A percentile compares a stretch with the other conserved stretches of the same genome.
Evolutionary conservation across 768 basidiomycete genomes (phyloP).

Genomic region (Calocybe cyanea): DNA sequence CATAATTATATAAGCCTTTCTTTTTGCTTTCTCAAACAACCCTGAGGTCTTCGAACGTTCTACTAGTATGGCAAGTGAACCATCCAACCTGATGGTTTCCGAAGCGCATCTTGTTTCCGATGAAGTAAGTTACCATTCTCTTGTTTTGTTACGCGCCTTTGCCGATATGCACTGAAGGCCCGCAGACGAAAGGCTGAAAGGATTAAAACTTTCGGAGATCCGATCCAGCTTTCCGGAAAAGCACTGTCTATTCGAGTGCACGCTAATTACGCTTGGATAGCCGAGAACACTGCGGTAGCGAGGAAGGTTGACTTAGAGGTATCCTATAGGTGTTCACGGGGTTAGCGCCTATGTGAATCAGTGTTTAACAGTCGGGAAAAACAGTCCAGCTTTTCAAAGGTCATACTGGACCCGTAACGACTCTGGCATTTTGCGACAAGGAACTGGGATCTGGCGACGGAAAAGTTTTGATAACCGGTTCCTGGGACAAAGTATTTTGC

Average conservation of each 20-base stretch:
- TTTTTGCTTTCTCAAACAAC: too few species aligned
- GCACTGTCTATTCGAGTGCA: slow-evolving; percentile 67
- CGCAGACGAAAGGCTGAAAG: slow-evolving; percentile 69
- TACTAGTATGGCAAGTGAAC: slow-evolving; percentile 23
- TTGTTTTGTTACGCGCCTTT: slow-evolving; percentile 2
- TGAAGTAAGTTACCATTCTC: slow-evolving; percentile 38
- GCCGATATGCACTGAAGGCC: slow-evolving; percentile 39
- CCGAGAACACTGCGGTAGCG: slow-evolving; percentile 76
- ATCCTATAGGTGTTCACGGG: slow-evolving; percentile 7
- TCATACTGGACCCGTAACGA: slow-evolving; percentile 88
- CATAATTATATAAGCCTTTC: too few species aligned
- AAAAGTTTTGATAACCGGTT: slow-evolving; percentile 76
- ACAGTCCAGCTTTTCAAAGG: slow-evolving; percentile 74
- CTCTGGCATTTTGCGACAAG: slow-evolving; percentile 62
- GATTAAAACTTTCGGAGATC: slow-evolving; percentile 69
- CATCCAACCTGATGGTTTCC: slow-evolving; percentile 63
- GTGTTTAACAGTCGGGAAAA: slow-evolving; percentile 64
- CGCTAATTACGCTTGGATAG: slow-evolving; percentile 76
- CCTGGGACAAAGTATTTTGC: slow-evolving; percentile 79
- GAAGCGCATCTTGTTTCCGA: slow-evolving; percentile 67
- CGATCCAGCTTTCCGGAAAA: slow-evolving; percentile 73
- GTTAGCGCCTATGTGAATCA: not conserved
- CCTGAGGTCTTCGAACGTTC: not conserved
- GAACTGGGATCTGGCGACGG: slow-evolving; percentile 32
- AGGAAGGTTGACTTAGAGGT: slow-evolving; percentile 80